Conservation (phyloP, 768 basidiomycete genomes). For the Kwoniella heveanensis region DNA sequence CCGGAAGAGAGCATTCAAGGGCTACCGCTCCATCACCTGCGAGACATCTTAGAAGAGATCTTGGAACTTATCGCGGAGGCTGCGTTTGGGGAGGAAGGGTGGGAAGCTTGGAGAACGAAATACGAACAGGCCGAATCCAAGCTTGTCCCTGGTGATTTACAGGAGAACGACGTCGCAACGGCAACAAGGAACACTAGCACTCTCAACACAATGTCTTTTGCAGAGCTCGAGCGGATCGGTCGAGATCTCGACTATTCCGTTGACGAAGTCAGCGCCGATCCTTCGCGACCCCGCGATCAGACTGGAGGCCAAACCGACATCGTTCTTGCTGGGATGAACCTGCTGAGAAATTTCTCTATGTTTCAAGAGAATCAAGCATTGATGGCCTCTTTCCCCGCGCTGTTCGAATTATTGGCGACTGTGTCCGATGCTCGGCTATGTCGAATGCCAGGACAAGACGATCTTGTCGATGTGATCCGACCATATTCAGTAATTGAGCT, state of each 20-base stretch:
- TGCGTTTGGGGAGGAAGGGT: conserved; percentile 63
- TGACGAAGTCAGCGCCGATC: conserved; percentile 54
- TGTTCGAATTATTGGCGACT: conserved; percentile 70
- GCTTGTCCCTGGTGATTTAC: conserved; percentile 30
- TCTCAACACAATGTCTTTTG: conserved; percentile 65
- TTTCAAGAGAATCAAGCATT: conserved; percentile 70
- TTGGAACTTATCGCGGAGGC: conserved; percentile 82
- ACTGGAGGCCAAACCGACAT: conserved; percentile 70
- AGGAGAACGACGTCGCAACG: conserved; percentile 24
- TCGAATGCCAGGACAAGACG: conserved; percentile 22
- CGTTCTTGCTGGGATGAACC: conserved; percentile 70
- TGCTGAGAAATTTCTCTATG: conserved; percentile 83
- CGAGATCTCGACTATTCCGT: conserved; percentile 60
- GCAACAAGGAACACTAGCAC: conserved; percentile 39
- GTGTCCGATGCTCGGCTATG: conserved; percentile 62
- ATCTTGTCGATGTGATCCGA: conserved; percentile 55
- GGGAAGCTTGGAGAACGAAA: conserved; percentile 45
- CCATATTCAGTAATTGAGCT: conserved; percentile 72
- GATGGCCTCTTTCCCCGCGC: conserved; percentile 67
- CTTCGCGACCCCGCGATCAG: conserved; percentile 51
- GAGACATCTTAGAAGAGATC: conserved; percentile 80
- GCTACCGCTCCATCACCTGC: conserved; percentile 65
- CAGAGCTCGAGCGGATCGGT: conserved; percentile 64
- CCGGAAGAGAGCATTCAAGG: conserved; percentile 49
- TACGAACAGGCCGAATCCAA: conserved; percentile 9